Conservation (phyloP, 768 basidiomycete genomes). For the Tremella mesenterica region DNA sequence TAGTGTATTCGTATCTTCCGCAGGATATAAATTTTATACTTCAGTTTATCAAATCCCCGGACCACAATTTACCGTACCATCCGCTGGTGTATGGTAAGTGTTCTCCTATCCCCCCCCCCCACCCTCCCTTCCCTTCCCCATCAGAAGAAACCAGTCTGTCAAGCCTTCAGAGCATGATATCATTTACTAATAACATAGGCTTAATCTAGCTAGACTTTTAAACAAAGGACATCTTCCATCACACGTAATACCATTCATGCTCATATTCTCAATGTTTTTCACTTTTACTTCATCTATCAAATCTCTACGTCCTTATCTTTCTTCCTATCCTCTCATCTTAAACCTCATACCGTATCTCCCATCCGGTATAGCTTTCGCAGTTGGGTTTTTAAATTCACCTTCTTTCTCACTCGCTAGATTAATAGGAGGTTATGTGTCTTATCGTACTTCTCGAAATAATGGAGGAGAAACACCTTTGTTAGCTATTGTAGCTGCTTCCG, state of each 20-base stretch:
- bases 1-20: slow-evolving; percentile 79
- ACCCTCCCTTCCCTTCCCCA: no score
- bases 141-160: no score
- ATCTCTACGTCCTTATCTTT: slow-evolving; percentile 45
- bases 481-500: slow-evolving; percentile 80
- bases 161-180: no score
- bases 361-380: slow-evolving; percentile 87
- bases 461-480: slow-evolving; percentile 34
- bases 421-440: slow-evolving; percentile 75
- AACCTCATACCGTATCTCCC: slow-evolving; percentile 59
- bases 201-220: slow-evolving; percentile 46
- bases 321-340: neutral
- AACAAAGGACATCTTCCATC: slow-evolving; percentile 69
- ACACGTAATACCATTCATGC: slow-evolving; percentile 68
- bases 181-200: slow-evolving; percentile 40
- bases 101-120: neutral
- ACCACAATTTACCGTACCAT: slow-evolving; percentile 90
- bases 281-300: slow-evolving; percentile 61
- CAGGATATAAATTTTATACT: slow-evolving; percentile 78
- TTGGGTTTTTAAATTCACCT: slow-evolving; percentile 92
- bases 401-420: slow-evolving; percentile 87
- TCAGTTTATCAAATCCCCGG: slow-evolving; percentile 82
- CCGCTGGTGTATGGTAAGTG: slow-evolving; percentile 76
- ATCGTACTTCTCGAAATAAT: slow-evolving; percentile 41
- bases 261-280: slow-evolving; percentile 64